Evolutionary conservation across 2,329 filamentous ascomycete species (phyloP), one percentile per base, ranked within the genome.

Genomic region (Phialophora tarda): DNA sequence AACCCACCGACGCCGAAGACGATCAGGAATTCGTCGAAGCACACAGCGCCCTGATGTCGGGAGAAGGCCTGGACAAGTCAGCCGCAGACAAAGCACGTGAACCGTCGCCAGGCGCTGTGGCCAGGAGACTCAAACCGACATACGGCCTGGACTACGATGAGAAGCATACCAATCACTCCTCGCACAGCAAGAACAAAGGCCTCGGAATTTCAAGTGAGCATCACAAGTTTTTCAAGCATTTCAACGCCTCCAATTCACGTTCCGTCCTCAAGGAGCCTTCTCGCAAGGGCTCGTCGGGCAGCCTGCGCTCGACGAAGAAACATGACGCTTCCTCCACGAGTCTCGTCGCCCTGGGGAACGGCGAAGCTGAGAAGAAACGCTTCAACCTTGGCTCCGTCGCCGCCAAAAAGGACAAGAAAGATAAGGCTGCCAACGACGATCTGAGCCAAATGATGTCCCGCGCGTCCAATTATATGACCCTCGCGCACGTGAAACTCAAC

Each of bases 381-480:
- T 61, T 61, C n/a, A 80, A 68, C 17, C 69, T 63, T 41, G 12
- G 80, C 14, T 71, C 74, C 79, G 82, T 68, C 77, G 88, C 69
- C 63, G 78, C 73, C 79, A 84, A 71, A 78, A 84, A 76, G 80
- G 84, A 58, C 71, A 72, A 86, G 65, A 86, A 87, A 59, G 86
- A 89, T 63, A 86, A 88, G 66, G 85, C 87, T 4, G 90, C 90
- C 0, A 62, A 62, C 24, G 95, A 99, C 75, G 96, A 99, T 75
- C 83, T 99, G 50, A 95, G 92, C 11, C 92, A 96, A 81, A 99
- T 99, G 95, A 94, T 99, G 79, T 89, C 88, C 62, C 90, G 95
- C 32, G 95, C 95, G 3, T 97, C 92, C 65, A 96, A 93, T 77
- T 99, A 96, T 81, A 97, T 97, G 93, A 97, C 95, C 0, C 89